Conservation (phyloP, 2,329 filamentous ascomycete species). For the Chaetothyriales sp. region DNA sequence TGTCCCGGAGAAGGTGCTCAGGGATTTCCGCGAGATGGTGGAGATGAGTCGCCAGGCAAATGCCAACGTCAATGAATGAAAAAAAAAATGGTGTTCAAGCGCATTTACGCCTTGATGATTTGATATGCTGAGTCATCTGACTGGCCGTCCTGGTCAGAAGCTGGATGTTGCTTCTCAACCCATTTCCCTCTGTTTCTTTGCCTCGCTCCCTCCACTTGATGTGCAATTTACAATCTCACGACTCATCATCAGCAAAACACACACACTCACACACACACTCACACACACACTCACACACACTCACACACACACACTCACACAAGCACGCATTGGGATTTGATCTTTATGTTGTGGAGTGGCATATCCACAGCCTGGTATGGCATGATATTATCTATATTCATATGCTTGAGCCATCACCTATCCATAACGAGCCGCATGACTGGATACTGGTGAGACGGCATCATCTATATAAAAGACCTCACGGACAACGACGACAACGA, state of each 20-base stretch:
- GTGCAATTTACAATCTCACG: not conserved
- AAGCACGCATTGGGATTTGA: not conserved
- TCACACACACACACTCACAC: not conserved
- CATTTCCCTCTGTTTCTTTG: not conserved
- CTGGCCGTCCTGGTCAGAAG: not conserved
- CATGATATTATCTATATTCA: not conserved
- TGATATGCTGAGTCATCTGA: not conserved
- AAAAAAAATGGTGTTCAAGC: not conserved
- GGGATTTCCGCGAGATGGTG: slow-evolving; percentile 84
- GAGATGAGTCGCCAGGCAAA: slow-evolving; percentile 25
- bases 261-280: not conserved
- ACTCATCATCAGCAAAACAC: not conserved
- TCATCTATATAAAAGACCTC: not conserved
- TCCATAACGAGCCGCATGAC: not conserved
- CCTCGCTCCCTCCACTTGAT: not conserved
- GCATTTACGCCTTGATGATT: not conserved
- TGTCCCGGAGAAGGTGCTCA: slow-evolving; percentile 80
- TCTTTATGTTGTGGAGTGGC: not conserved
- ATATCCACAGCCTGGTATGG: not conserved
- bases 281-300: not conserved
- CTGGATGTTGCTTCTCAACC: not conserved
- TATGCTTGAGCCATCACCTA: not conserved
- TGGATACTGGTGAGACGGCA: not conserved
- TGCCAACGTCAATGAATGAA: not conserved
- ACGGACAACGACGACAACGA: not conserved